A percentile compares a stretch with the other conserved stretches of the same genome.
These are phyloP conservation scores for Prunus campanulata DNA, from an alignment of 306 rosid species.

Conservation along the genomic window DNA sequence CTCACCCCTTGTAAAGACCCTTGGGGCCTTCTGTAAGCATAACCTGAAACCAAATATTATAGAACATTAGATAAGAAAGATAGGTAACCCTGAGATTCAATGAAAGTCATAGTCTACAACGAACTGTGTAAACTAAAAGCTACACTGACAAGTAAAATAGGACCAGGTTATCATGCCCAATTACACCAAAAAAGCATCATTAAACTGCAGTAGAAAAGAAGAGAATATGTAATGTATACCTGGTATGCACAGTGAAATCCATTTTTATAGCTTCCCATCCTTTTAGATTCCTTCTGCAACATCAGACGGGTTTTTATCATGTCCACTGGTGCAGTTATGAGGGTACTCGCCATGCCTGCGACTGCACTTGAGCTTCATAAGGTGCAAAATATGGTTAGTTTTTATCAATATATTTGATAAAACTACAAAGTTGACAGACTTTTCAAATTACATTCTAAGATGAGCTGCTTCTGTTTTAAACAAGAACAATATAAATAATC, in stretches of 20 bases:
- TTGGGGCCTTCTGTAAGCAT: constrained; percentile 74
- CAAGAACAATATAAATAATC: too few species aligned
- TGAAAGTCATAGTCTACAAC: not conserved
- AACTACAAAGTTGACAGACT: not conserved
- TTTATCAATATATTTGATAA: constrained; percentile 10
- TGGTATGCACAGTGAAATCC: constrained; percentile 87
- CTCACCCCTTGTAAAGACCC: constrained; percentile 97
- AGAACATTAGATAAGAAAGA: constrained; percentile 20
- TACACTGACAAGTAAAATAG: not conserved
- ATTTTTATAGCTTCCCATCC: constrained; percentile 50
- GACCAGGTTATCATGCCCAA: not conserved
- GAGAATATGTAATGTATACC: constrained; percentile 35
- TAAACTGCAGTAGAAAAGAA: not conserved
- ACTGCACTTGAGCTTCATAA: constrained; percentile 72
- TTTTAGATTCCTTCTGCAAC: constrained; percentile 75
- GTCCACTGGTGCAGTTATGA: constrained; percentile 86
- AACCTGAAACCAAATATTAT: constrained; percentile 56
- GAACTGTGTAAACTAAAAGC: not conserved
- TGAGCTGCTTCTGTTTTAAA: not conserved
- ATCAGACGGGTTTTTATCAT: constrained; percentile 95
- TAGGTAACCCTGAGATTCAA: not conserved
- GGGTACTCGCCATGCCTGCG: constrained; percentile 76
- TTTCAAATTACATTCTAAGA: not conserved
- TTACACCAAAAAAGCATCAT: not conserved
- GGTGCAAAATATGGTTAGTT: constrained; percentile 30